Conservation (phyloP, 192 early-diverging fungal species). For the Backusella luteola region DNA sequence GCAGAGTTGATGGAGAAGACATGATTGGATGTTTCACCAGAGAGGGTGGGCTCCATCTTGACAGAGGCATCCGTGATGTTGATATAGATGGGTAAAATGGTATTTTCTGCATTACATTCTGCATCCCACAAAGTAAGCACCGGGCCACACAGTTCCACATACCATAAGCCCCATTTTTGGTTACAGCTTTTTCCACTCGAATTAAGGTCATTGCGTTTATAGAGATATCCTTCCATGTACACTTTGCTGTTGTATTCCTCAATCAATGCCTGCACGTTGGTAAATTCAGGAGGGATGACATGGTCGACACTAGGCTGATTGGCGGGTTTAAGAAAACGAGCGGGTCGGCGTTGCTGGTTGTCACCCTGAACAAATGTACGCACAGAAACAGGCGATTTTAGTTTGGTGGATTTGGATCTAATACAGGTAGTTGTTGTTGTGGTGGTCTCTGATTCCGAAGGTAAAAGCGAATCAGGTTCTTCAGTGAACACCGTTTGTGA, state of each 20-base stretch:
- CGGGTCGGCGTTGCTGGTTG: slow-evolving; percentile 11
- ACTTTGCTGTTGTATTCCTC: slow-evolving; percentile 68
- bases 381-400: slow-evolving; percentile 4
- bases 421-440: background rate
- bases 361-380: background rate
- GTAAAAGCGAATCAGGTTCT: background rate
- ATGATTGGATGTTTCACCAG: slow-evolving; percentile 38
- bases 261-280: slow-evolving; percentile 51
- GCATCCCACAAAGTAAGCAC: slow-evolving; percentile 62
- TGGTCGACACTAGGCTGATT: background rate
- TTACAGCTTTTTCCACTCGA: slow-evolving; percentile 57
- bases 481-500: background rate
- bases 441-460: background rate
- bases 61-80: slow-evolving; percentile 72
- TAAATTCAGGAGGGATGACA: slow-evolving; percentile 34
- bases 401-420: background rate
- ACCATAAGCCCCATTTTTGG: slow-evolving; percentile 69
- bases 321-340: slow-evolving; percentile 33
- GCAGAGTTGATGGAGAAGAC: slow-evolving; percentile 68
- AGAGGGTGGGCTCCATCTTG: slow-evolving; percentile 56
- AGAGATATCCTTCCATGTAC: slow-evolving; percentile 65
- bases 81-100: slow-evolving; percentile 61
- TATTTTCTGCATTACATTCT: slow-evolving; percentile 27
- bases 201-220: slow-evolving; percentile 62
- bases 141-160: slow-evolving; percentile 74